Conservation (phyloP, 371 early-diverging fungal genomes). For the Rhizopus stolonifer region DNA sequence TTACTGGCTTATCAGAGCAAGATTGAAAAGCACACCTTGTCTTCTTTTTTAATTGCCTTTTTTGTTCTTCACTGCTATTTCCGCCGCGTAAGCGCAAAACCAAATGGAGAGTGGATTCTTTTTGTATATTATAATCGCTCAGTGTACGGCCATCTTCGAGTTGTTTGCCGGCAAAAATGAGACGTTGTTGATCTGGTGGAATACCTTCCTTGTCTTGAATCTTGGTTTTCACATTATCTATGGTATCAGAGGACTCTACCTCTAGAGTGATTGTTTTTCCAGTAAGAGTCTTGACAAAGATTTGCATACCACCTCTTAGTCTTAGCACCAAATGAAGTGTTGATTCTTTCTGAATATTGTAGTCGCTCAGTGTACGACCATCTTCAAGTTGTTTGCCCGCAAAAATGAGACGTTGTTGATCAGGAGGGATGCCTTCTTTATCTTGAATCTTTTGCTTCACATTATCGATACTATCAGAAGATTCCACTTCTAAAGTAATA, state of each 20-base stretch:
- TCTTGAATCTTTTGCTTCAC: conserved; percentile 95
- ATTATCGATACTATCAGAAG: conserved; percentile 83
- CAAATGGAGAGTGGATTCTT: conserved; percentile 61
- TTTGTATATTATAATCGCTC: conserved; percentile 87
- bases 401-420: conserved; percentile 99
- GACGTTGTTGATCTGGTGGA: conserved; percentile 85
- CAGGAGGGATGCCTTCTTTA: conserved; percentile 97
- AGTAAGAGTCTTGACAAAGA: conserved; percentile 78
- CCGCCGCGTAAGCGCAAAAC: conserved; percentile 19
- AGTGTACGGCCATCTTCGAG: conserved; percentile 90
- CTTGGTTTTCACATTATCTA: conserved; percentile 90
- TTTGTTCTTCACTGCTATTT: conserved; percentile 1
- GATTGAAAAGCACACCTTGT: conserved; percentile 35
- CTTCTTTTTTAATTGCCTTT: conserved; percentile 21
- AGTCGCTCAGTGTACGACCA: conserved; percentile 79
- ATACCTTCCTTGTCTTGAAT: conserved; percentile 92
- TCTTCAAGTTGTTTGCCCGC: conserved; percentile 99
- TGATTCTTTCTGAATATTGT: conserved; percentile 89
- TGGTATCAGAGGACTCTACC: conserved; percentile 87
- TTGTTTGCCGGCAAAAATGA: conserved; percentile 98
- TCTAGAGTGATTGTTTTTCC: conserved; percentile 89
- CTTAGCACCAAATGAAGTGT: conserved; percentile 95
- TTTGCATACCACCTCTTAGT: conserved; percentile 84
- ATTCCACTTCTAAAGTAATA: conserved; percentile 80
- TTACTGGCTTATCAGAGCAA: conserved; percentile 44